Evolutionary conservation across 2,329 filamentous ascomycete genomes (phyloP), one percentile per base, ranked within the genome.

Genomic region (Lachnellula suecica): DNA sequence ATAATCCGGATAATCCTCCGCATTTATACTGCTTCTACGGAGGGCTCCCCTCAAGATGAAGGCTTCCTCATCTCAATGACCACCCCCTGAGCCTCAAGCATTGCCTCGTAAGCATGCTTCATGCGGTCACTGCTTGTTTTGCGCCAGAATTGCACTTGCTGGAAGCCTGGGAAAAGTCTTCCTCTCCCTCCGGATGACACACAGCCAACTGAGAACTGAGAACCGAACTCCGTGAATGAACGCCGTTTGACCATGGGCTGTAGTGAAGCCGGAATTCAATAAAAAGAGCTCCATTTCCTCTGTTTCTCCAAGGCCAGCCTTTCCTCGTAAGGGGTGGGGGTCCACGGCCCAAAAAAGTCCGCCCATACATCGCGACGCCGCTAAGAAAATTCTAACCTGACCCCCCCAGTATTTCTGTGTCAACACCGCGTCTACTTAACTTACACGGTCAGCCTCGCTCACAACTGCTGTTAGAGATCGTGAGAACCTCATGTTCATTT

Each of bases 391-490:
- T 56, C 50, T 55, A 55, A 31, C 46, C 41, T 27, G 52, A 59
- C 56, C 42, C 57, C 57, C 47, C 25, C n/a, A 35, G 38, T 56
- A 57, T 56, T 51, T 58, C 55, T 62, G 56, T 54, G 54, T 56
- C 57, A 61, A 59, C 58, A 57, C 58, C 62, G 61, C 56, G 41
- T 48, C 44, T 50, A 53, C 47, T 50, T 50, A 50, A 49, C 47
- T 22, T 49, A 49, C 27, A 50, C 34, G 35, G 47, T 49, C 47
- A 50, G 45, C 22, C 57, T 59, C 60, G 58, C 54, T 44, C 50
- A 48, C 24, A 44, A 41, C 51, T 59, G 42, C 59, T 61, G 11
- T 59, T 59, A 62, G 53, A 20, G 49, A 54, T 55, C 42, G 43
- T 50, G 47, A 53, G 13, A 42, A 49, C 34, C 46, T 53, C 46